Percentiles rank a stretch among this genome's conserved stretches.
Evolutionary conservation across 148 eudicot species (phyloP).

Genomic region (Vaccinium corymbosum): DNA sequence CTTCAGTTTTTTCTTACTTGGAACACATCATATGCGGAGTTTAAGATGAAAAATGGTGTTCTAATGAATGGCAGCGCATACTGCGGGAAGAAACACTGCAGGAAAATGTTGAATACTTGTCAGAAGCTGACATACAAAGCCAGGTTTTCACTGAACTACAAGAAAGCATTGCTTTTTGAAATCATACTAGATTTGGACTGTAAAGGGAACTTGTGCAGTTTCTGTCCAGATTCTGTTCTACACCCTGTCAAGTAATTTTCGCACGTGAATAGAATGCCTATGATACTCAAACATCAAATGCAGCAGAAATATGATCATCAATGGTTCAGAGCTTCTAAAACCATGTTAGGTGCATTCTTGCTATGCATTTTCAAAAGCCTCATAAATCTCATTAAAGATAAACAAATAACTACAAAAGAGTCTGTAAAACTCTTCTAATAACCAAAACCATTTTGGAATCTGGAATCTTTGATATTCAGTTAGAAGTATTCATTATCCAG

Average conservation of each 20-base stretch:
- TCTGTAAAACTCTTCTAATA: background rate
- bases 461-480: background rate
- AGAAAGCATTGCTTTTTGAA: background rate
- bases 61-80: constrained; percentile 54
- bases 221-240: constrained; percentile 51
- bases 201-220: constrained; percentile 51
- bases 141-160: background rate
- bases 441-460: background rate
- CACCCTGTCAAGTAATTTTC: constrained; percentile 45
- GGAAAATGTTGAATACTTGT: constrained; percentile 15
- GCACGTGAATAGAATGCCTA: background rate
- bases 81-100: constrained; percentile 96
- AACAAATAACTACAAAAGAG: background rate
- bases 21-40: constrained; percentile 85
- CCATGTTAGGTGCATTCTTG: background rate
- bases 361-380: background rate
- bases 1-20: constrained; percentile 52
- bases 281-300: background rate
- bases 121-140: constrained; percentile 6
- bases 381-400: background rate
- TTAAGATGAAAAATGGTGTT: constrained; percentile 78
- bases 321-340: background rate
- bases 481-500: background rate
- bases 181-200: constrained; percentile 57
- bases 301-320: background rate